Base-by-base conservation (phyloP, 495 filamentous ascomycete genomes). In the Lophiotrema nucula region DNA sequence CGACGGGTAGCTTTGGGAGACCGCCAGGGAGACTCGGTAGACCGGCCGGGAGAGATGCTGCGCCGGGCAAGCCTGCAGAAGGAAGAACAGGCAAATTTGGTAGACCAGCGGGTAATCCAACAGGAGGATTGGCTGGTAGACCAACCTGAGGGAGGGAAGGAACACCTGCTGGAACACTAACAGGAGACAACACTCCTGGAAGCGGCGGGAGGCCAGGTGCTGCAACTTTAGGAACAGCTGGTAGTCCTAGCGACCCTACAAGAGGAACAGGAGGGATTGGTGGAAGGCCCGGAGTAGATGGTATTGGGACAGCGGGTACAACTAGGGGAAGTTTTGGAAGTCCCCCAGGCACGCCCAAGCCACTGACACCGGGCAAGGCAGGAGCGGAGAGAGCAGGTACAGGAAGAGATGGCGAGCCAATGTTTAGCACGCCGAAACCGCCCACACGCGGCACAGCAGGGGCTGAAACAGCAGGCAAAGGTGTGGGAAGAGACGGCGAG, bases 71-170 rank as follows among this genome's bases (percentile, higher is more conserved):
- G 43, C 43, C 21, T 4, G 24, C n/a, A 46, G 43, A 13, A 46
- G 43, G 43, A 25, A 46, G 26, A 21, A 42, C n/a, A 21, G 43
- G 43, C 21, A 46, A 2, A 46, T 46, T 24, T 25, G 43, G 43
- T 13, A 46, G 11, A 24, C 16, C 2, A 25, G 18, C 4, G 18
- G 43, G 11, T 12, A 46, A 5, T 24, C 16, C 16, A 25, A 24
- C 15, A 35, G 31, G 31, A 8, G 31, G 8, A 8, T 35, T 35
- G 8, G 31, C n/a, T n/a, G n/a, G n/a, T n/a, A n/a, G n/a, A n/a
- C n/a, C n/a, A n/a, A n/a, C n/a, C n/a, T n/a, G n/a, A n/a, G n/a
- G n/a, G n/a, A 35, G 8, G 8, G 15, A 8, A 15, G 31, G 31
- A 15, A 35, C 31, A 35, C 8, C 8, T 35, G 31, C 8, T 35